Evolutionary conservation across 2,329 filamentous ascomycete genomes (phyloP).

Genomic region (Aspergillus flavus): DNA sequence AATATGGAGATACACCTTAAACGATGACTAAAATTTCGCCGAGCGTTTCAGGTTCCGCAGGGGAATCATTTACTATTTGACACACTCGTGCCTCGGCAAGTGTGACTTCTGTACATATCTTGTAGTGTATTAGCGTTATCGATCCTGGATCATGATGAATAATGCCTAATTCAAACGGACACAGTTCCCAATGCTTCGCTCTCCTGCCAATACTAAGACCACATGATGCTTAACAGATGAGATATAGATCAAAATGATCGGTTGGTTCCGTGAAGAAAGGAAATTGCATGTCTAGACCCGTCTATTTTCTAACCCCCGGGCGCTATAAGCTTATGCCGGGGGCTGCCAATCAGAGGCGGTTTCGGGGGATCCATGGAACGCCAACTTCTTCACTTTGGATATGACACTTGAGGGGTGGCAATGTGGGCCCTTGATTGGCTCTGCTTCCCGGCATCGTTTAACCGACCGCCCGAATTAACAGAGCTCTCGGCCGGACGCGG

Average conservation of each 20-base stretch:
- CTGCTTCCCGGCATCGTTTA: not conserved
- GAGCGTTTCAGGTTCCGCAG: no score
- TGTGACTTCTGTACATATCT: not conserved
- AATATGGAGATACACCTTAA: slow-evolving; percentile 9
- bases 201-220: not conserved
- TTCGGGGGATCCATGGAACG: not conserved
- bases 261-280: not conserved
- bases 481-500: slow-evolving; percentile 1
- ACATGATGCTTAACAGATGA: not conserved
- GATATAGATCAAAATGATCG: not conserved
- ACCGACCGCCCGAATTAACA: not conserved
- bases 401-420: not conserved
- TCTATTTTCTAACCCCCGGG: not conserved
- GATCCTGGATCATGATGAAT: not conserved
- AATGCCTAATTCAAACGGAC: not conserved
- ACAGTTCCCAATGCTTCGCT: not conserved
- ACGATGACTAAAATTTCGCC: not conserved
- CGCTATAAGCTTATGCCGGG: slow-evolving; percentile 1
- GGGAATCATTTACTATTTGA: not conserved
- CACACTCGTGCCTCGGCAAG: not conserved
- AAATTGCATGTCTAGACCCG: not conserved
- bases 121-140: not conserved
- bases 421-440: not conserved
- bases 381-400: not conserved
- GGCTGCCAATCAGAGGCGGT: not conserved